A percentile compares a stretch with the other conserved stretches of the same genome.
Conservation (phyloP, 192 early-diverging fungal species). For the Rhizophagus prolifer region DNA sequence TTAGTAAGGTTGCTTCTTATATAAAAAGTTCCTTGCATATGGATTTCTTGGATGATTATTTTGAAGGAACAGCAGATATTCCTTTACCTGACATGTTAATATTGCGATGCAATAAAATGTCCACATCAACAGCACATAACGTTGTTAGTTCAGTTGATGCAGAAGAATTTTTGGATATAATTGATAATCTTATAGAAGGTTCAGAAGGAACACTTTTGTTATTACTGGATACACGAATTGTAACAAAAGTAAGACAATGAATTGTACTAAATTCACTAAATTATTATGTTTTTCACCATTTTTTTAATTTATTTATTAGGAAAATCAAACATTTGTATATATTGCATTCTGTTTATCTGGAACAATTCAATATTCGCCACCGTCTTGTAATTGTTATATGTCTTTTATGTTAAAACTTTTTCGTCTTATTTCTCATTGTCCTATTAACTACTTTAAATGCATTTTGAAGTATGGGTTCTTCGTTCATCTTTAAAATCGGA, state of each 20-base stretch:
- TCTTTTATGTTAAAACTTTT: not conserved
- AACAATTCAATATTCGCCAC: not conserved
- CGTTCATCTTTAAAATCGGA: conserved; percentile 2
- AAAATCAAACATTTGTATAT: not conserved
- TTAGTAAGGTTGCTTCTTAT: conserved; percentile 23
- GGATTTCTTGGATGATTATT: conserved; percentile 6
- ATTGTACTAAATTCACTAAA: not conserved
- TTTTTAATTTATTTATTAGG: not conserved
- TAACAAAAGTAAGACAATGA: not conserved
- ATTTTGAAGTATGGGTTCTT: conserved; percentile 20
- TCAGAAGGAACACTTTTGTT: not conserved
- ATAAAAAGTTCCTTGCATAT: conserved; percentile 18
- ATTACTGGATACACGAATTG: conserved; percentile 3
- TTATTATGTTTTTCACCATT: not conserved
- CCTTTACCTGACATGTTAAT: not conserved
- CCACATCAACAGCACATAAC: conserved; percentile 19
- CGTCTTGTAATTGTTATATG: not conserved
- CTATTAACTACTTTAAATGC: too few relatives aligned
- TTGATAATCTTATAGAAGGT: not conserved
- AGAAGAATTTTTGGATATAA: conserved; percentile 5
- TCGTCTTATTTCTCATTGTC: too few relatives aligned
- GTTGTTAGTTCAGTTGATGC: conserved; percentile 17
- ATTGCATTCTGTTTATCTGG: conserved; percentile 9
- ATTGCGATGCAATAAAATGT: not conserved
- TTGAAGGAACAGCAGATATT: not conserved